phyloP scores from a whole-genome alignment of 2,329 filamentous ascomycete genomes.

The Biscogniauxia sp. region DNA sequence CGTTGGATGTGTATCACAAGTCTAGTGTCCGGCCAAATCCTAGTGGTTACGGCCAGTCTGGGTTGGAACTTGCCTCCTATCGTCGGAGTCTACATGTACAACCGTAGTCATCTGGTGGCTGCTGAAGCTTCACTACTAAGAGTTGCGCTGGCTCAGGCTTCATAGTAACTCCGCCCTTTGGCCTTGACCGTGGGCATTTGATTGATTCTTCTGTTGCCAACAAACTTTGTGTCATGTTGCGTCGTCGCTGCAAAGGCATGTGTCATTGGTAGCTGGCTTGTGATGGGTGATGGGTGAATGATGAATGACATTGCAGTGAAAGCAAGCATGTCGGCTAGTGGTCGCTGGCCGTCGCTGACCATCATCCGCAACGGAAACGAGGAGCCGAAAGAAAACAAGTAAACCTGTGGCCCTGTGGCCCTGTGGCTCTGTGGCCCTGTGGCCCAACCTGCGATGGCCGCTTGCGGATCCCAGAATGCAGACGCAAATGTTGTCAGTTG shows the following conservation, averaged over 20 bases:
- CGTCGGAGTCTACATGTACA: constrained; percentile 4
- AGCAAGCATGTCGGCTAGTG: constrained; percentile 4
- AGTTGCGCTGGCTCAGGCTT: not conserved
- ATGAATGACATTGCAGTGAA: constrained; percentile 3
- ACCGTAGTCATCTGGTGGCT: constrained; percentile 9
- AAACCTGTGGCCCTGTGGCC: constrained; percentile 17
- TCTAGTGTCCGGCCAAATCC: not conserved
- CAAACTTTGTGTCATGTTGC: not conserved
- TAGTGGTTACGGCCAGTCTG: not conserved
- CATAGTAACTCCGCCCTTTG: not conserved
- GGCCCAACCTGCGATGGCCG: constrained; percentile 7
- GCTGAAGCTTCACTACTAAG: constrained; percentile 3
- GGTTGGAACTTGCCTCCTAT: not conserved
- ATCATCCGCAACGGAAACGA: constrained; percentile 9
- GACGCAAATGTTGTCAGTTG: constrained; percentile 20
- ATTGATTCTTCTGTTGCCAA: not conserved
- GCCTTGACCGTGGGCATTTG: not conserved
- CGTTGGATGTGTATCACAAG: not conserved
- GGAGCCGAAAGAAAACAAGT: constrained; percentile 11
- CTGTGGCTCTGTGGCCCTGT: constrained; percentile 12
- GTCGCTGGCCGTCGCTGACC: not conserved
- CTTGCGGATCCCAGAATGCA: constrained; percentile 15
- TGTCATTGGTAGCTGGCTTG: constrained; percentile 1
- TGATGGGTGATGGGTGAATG: constrained; percentile 2
- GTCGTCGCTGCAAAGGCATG: not conserved